Base-by-base conservation (phyloP, 768 basidiomycete genomes). In the Collybia sp. region DNA sequence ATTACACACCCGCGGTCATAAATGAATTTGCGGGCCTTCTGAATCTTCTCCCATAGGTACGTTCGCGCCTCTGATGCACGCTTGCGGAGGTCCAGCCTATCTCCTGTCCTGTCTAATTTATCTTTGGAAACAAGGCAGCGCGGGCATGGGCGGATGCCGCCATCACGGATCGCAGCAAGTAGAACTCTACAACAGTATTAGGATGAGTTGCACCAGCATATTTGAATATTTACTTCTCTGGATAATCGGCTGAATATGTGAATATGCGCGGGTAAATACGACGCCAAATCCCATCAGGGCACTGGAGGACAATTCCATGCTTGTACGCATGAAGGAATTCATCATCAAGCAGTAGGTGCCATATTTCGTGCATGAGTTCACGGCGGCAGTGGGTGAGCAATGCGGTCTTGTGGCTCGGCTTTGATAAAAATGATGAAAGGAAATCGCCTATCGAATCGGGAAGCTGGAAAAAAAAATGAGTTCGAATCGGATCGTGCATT, bases 311-410 rank as follows among this genome's bases (percentile, higher is more conserved):
- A 15, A 62, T 57, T 6, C 61, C 60, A 43, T 60, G 52, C 5
- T 30, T 44, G 30, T 58, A 61, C 6, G 53, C 59, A 20, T 58
- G 40, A 4, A 58, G n/a, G 40, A 61, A 61, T 15, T 61, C 56
- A 2, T 48, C 51, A 42, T 62, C 61, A 3, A 63, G 44, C 2
- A 62, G 50, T 25, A 51, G 30, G 6, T 38, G 42, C 61, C 60
- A 62, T 4, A 54, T 51, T 11, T 48, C 58, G 32, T 63, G 59
- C 36, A 63, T 50, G 1, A 63, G 46, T 45, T 63, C 59, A 2
- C 55, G 58, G 6, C 54, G 46, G 44, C 64, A 66, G 45, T 65
- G 61, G 0, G 55, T 52, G 9, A 66, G 40, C 6, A 63, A 34
- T 0, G 53, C 49, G 1, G 17, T 18, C 11, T 58, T 52, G 2